Evolutionary conservation across 2,329 filamentous ascomycete genomes (phyloP), one percentile per base, ranked within the genome.

Genomic region (Paecilomyces formosus): DNA sequence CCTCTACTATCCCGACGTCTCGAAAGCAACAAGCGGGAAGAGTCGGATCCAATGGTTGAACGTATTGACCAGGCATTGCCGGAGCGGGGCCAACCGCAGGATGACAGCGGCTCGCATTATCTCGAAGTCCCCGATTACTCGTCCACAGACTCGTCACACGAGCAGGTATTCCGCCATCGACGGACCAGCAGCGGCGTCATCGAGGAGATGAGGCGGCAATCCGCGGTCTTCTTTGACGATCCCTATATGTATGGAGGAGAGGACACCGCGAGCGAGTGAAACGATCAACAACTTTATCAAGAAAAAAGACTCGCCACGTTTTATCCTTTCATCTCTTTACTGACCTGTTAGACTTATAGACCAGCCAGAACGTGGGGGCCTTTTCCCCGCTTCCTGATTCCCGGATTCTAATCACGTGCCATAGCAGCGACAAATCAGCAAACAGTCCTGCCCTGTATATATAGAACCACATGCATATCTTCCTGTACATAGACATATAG

Each of bases 191-290:
- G 67, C 55, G 72, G 64, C 33, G 64, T 79, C 21, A 62, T 79
- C 50, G 72, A 78, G 61, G 77, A 79, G 61, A 69, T 79, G 61
- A 68, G 72, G 39, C 71, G 77, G 51, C 77, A 79, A 62, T 76
- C 75, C 21, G 74, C 77, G 22, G 77, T 79, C 6, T 77, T 79
- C 59, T 79, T 78, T 64, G 74, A 78, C 53, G 76, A 78, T 64
- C 58, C 61, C 4, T 73, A 75, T 60, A 61, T 72, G 12, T 72
- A 71, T 56, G 65, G 64, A 6, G 67, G 71, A 28, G 69, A 71
- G 15, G 63, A 68, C 24, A 56, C 24, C 58, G 60, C 45, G 58
- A 59, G 55, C 51, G 60, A 54, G 33, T 45, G 54, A 21, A 31
- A 52, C 24, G 15, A 58, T 58, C 60, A 59, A 58, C 60, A 59